Percentiles rank a stretch among this genome's conserved stretches.
Conservation (phyloP, 2,329 filamentous ascomycete species). For the Hymenoscyphus linearis region DNA sequence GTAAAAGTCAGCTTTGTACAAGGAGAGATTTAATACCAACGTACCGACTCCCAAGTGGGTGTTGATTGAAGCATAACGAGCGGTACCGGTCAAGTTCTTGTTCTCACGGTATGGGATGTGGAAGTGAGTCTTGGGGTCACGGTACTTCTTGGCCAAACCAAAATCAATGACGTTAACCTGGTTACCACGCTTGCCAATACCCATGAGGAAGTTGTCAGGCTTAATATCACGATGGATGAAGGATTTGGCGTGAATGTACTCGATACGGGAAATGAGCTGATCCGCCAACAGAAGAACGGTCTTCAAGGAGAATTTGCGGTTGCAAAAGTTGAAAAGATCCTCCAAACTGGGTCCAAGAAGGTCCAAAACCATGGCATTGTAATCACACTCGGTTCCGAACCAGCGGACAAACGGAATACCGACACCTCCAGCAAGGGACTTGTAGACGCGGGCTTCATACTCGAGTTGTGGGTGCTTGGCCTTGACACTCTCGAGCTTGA, state of each 20-base stretch:
- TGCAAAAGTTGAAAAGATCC: slow-evolving; percentile 99
- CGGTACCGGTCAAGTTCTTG: slow-evolving; percentile 99
- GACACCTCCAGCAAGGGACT: slow-evolving; percentile 87
- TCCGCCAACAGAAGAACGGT: slow-evolving; percentile 94
- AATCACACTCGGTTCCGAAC: slow-evolving; percentile 99
- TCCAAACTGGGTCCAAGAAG: slow-evolving; percentile 92
- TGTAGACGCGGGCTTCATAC: slow-evolving; percentile 94
- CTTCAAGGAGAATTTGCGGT: slow-evolving; percentile 99
- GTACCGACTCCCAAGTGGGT: slow-evolving; percentile 90
- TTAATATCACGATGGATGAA: slow-evolving; percentile 99
- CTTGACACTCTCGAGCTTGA: slow-evolving; percentile 99
- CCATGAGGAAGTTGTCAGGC: slow-evolving; percentile 99
- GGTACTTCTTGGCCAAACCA: slow-evolving; percentile 98
- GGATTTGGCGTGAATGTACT: slow-evolving; percentile 99
- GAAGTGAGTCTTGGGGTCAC: slow-evolving; percentile 99
- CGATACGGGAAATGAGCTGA: slow-evolving; percentile 97
- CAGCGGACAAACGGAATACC: slow-evolving; percentile 98
- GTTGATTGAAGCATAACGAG: slow-evolving; percentile 98
- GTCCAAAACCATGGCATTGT: slow-evolving; percentile 99
- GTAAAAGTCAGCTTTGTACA: slow-evolving; percentile 28
- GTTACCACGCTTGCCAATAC: slow-evolving; percentile 97
- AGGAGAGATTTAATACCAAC: slow-evolving; percentile 23
- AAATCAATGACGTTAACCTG: slow-evolving; percentile 99
- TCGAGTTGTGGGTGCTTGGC: slow-evolving; percentile 98
- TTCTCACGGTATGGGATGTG: slow-evolving; percentile 99